Base-by-base conservation (phyloP, 2,329 filamentous ascomycete species). In the Fusarium austroafricanum region DNA sequence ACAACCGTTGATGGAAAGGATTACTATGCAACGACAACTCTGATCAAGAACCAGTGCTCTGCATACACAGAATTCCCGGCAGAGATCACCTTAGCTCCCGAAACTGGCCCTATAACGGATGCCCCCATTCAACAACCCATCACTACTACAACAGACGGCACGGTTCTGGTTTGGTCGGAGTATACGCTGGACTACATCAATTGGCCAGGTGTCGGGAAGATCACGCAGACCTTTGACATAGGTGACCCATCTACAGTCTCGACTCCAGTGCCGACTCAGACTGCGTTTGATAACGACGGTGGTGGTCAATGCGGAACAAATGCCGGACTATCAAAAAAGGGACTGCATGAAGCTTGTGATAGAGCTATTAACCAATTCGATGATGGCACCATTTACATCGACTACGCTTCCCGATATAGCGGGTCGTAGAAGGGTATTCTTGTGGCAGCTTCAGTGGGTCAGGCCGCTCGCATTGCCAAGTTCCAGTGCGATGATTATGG, bases 401-500 rank as follows among this genome's bases (percentile, higher is more conserved):
- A 15, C 11, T 66, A 60, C 8, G 10, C 40, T 21, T 55, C 55
- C 3, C 45, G 63, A 4, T 66, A 55, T 20, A 55, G 45, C 17
- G 44, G 50, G 6, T 63, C 50, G 0, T 44, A 23, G 0, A 55
- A 61, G 28, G 54, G 63, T 18, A 33, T 65, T 18, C 55, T 66
- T 2, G 40, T 50, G 2, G 38, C 17, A 3, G 47, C 44, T 3
- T 60, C 28, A 11, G 8, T 47, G 0, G 54, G 29, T 6, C 29
- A 44, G 12, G 54, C 54, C 6, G 55, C 28, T 28, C 61, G 60
- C 17, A 45, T 66, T 52, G 40, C 50, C 7, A 65, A 66, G 17
- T 66, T 60, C 3, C n/a, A 33, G 14, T 65, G 63, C 11, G 55
- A 65, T 7, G 37, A 65, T 29, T 66, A 66, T 4, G 63, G 63